Evolutionary conservation across 78 protist genomes (phyloP), one percentile per base, ranked within the genome.

Genomic region (Guillardia theta): DNA sequence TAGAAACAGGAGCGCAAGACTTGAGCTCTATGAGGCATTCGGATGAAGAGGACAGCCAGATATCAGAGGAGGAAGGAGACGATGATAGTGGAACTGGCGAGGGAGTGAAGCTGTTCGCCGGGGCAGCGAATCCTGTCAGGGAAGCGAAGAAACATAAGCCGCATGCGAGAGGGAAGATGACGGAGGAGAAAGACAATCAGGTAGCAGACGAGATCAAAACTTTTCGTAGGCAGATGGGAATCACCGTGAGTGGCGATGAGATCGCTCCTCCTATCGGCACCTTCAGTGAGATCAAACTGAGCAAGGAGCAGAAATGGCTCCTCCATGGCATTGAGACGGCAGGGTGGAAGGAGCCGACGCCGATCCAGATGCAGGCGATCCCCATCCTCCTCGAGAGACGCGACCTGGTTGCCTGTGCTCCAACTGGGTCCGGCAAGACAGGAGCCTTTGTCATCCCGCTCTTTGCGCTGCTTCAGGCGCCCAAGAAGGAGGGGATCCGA

Each of bases 321-420:
- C 6, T 36, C 27, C n/a, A 70, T 24, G 83, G 83, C 6, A 70
- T 70, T 43, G 83, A 70, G 41, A 22, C 9, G 41, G 88, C 88
- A 0, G 88, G 88, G 39, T 77, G 44, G 48, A 36, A 41, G 64
- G 46, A 27, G 92, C 92, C 92, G 15, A 48, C 92, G 27, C 62
- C 92, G 44, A 41, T 87, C 70, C 92, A 87, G 92, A 87, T 87
- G 92, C 70, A 45, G 70, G 92, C 92, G 9, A 30, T 87, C 64
- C 92, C 92, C 24, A n/a, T 46, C 43, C 15, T 87, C 70, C 8
- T 48, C 18, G 92, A n/a, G 37, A 27, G 53, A 24, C 53, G 92
- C 45, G 92, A 44, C 64, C 19, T 45, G 41, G 70, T 47, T 8
- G 37, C 18, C 33, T n/a, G 44, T 64, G 41, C 70, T 9, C 70